Evolutionary conservation across 306 rosid genomes (phyloP).

Genomic region (Vicia villosa): DNA sequence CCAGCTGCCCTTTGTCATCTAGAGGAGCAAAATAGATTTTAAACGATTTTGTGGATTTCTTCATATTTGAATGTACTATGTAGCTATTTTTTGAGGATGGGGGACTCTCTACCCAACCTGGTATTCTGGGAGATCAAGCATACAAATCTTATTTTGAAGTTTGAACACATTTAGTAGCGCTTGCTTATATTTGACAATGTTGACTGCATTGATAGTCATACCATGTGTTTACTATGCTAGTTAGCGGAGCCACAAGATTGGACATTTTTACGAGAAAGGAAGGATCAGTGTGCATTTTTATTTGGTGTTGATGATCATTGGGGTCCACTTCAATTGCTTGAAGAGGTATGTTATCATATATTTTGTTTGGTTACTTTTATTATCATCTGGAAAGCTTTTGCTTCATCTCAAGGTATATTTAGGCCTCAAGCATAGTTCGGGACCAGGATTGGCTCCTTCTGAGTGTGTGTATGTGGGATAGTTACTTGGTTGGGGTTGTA

Average conservation of each 20-base stretch:
- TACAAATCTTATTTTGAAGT: slow-evolving; percentile 2
- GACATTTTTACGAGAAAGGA: slow-evolving; percentile 69
- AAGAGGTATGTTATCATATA: slow-evolving; percentile 60
- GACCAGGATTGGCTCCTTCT: slow-evolving; percentile 4
- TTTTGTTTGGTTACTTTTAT: slow-evolving; percentile 7
- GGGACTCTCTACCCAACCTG: slow-evolving; percentile 17
- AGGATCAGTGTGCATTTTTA: slow-evolving; percentile 68
- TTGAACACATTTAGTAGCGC: slow-evolving; percentile 15
- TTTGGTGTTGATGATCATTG: slow-evolving; percentile 85
- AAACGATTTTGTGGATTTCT: neutral
- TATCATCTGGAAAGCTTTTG: slow-evolving; percentile 32
- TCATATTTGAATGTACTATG: slow-evolving; percentile 22
- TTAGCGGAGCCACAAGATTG: slow-evolving; percentile 84
- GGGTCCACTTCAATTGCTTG: slow-evolving; percentile 84
- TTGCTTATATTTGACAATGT: neutral
- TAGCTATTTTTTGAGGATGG: neutral
- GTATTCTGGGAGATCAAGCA: slow-evolving; percentile 15
- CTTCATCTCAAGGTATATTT: slow-evolving; percentile 10
- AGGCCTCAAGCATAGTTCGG: slow-evolving; percentile 10
- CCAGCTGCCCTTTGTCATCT: neutral
- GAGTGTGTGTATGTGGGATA: slow-evolving; percentile 4
- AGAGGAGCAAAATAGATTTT: neutral
- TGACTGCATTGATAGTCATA: slow-evolving; percentile 28
- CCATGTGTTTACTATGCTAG: slow-evolving; percentile 57
- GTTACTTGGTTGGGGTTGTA: slow-evolving; percentile 7